Conservation (phyloP, 2,329 filamentous ascomycete species). For the Cordyceps cicadae region DNA sequence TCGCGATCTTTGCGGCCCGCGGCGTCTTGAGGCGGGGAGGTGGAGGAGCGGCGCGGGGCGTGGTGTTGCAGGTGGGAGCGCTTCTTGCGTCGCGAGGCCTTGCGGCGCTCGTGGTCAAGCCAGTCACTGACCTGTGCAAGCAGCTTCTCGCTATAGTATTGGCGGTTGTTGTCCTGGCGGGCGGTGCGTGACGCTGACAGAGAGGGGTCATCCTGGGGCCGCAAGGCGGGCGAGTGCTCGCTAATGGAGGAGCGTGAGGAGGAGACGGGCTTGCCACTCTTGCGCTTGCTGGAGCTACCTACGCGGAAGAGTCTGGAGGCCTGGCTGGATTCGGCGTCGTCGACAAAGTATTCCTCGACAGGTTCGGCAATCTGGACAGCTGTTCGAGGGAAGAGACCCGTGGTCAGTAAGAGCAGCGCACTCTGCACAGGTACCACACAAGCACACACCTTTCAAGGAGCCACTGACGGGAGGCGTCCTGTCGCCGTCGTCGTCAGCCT, state of each 20-base stretch:
- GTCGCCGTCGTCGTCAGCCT: constrained; percentile 34
- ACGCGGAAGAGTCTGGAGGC: constrained; percentile 25
- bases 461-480: constrained; percentile 28
- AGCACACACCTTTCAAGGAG: constrained; percentile 36
- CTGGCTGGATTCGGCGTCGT: constrained; percentile 24
- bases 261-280: constrained; percentile 27
- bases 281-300: constrained; percentile 22
- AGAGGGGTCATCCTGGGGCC: constrained; percentile 21
- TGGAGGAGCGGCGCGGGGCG: constrained; percentile 32
- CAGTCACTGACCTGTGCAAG: constrained; percentile 72
- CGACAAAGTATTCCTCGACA: constrained; percentile 22
- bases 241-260: constrained; percentile 40
- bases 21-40: constrained; percentile 23
- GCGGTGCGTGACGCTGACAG: constrained; percentile 14
- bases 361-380: constrained; percentile 54
- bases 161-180: constrained; percentile 25
- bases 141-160: constrained; percentile 46
- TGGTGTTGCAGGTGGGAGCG: constrained; percentile 24
- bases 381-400: constrained; percentile 9
- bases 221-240: constrained; percentile 22
- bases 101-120: constrained; percentile 69
- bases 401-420: neutral
- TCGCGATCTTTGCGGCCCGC: neutral
- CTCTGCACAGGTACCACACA: neutral
- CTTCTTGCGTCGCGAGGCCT: constrained; percentile 45